Evolutionary conservation across 2,329 filamentous ascomycete genomes (phyloP), one percentile per base, ranked within the genome.

Genomic region (Alternaria sp.): DNA sequence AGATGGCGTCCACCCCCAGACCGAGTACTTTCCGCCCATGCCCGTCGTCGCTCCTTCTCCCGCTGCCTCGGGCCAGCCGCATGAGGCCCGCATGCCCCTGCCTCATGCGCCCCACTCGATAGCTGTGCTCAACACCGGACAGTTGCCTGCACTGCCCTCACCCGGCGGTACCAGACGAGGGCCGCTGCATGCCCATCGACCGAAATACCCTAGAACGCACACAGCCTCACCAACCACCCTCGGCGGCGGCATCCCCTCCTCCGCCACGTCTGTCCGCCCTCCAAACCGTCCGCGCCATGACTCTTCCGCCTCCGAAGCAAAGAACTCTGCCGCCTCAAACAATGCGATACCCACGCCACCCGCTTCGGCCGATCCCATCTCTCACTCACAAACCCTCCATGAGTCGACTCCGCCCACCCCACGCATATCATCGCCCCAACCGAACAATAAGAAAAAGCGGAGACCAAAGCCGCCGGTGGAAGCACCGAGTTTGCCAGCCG

Each of bases 1-100:
- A 26, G 89, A 92, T 21, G 82, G 83, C 19, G 84, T 88, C 32
- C 91, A 95, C 77, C 86, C 84, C 61, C 90, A 89, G 25, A 88
- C 87, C 50, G 93, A 96, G 73, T 97, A 97, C 79, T 97, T 97
- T 72, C 91, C 93, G 30, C 90, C 90, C 21, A 90, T 86, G 69
- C 82, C 85, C 21, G 73, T 77, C 64, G 74, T 78, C 58, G 77
- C 82, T 60, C 78, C 82, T 28, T 81, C 81, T 9, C 80, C 82
- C 30, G 74, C 81, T 64, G 66, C 73, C 57, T 60, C 78, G 64
- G 70, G 75, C 66, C 71, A 82, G 58, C 73, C 81, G 58, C 74
- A 82, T 69, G 74, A 81, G 30, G 68, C 74, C 55, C 71, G 79
- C 72, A 66, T 68, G 80, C 66, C 72, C 79, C 55, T 77, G 26